Conservation (phyloP, 371 early-diverging fungal genomes). For the Apophysomyces elegans region DNA sequence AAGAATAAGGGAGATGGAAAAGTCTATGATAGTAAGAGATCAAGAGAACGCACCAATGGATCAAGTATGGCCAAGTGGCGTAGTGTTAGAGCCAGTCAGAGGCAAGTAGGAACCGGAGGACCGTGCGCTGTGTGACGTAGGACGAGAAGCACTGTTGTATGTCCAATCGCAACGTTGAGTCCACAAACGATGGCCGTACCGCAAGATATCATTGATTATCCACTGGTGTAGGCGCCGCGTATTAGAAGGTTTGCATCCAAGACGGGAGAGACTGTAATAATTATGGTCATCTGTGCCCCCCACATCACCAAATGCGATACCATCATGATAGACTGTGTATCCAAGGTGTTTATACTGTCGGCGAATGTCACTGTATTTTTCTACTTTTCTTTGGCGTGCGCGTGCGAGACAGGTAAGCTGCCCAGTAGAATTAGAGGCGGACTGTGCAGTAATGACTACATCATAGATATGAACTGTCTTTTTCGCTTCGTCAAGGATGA, state of each 20-base stretch:
- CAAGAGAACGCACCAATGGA: neutral
- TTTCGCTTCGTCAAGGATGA: neutral
- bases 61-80: neutral
- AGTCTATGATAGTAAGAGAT: neutral
- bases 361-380: neutral
- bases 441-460: neutral
- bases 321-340: neutral
- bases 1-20: neutral
- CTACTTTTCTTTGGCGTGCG: slow-evolving; percentile 1
- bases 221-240: neutral
- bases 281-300: neutral
- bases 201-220: slow-evolving; percentile 4
- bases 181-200: neutral
- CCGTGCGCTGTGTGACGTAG: neutral
- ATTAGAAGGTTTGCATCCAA: neutral
- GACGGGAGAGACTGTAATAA: neutral
- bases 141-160: neutral
- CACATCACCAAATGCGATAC: slow-evolving; percentile 4
- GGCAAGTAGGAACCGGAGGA: neutral
- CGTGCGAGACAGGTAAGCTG: neutral
- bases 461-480: neutral
- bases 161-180: neutral
- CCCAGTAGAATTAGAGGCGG: neutral
- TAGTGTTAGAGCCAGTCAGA: neutral
- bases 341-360: neutral